phyloP scores from a whole-genome alignment of 495 filamentous ascomycete species.

The Aspergillus affinis region DNA sequence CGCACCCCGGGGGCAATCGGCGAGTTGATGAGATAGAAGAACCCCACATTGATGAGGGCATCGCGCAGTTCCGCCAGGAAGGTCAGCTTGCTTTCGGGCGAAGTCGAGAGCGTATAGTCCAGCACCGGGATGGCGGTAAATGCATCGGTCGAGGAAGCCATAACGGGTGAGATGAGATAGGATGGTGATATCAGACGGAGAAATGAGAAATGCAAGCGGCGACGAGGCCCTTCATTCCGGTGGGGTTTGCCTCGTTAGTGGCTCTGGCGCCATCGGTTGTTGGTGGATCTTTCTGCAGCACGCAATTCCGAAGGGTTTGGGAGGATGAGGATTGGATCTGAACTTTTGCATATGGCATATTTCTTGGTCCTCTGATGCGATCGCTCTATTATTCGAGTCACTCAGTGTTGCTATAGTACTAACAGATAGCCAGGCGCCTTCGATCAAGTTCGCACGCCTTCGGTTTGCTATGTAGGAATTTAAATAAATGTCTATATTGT shows the following conservation, averaged over 20 bases:
- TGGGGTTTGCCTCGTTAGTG: not conserved
- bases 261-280: not conserved
- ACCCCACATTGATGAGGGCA: constrained; percentile 87
- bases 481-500: too few relatives aligned
- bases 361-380: too few relatives aligned
- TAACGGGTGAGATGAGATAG: not conserved
- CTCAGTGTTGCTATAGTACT: too few relatives aligned
- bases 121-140: constrained; percentile 83
- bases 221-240: not conserved
- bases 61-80: constrained; percentile 74
- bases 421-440: too few relatives aligned
- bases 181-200: not conserved
- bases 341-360: too few relatives aligned
- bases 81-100: constrained; percentile 65
- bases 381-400: too few relatives aligned
- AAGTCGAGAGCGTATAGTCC: constrained; percentile 65
- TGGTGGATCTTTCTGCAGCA: not conserved
- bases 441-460: too few relatives aligned
- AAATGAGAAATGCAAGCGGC: not conserved
- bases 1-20: constrained; percentile 69
- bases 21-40: constrained; percentile 86
- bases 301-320: not conserved
- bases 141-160: not conserved
- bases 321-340: too few relatives aligned
- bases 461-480: too few relatives aligned